Evolutionary conservation across 768 basidiomycete species (phyloP).

Genomic region (Tricholoma hemisulphureum): DNA sequence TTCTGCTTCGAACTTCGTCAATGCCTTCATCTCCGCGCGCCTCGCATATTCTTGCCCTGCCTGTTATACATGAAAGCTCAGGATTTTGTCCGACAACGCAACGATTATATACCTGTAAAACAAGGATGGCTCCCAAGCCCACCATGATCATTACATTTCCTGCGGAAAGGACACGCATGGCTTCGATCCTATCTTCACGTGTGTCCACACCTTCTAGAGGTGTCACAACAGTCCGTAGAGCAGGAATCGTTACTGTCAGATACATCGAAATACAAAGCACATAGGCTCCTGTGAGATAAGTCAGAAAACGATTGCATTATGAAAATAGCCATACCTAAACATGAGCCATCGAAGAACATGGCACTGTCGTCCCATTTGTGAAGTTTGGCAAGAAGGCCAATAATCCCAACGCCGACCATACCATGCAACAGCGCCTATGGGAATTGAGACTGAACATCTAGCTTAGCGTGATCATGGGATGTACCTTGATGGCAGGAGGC

Average conservation of each 20-base stretch:
- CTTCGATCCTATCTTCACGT: slow-evolving; percentile 66
- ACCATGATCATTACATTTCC: slow-evolving; percentile 83
- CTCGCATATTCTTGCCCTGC: slow-evolving; percentile 84
- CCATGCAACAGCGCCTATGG: slow-evolving; percentile 81
- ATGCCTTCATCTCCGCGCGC: slow-evolving; percentile 53
- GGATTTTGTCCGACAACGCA: not conserved
- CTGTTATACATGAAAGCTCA: slow-evolving; percentile 35
- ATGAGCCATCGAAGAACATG: slow-evolving; percentile 91
- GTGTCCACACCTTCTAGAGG: slow-evolving; percentile 57
- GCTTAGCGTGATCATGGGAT: slow-evolving; percentile 13
- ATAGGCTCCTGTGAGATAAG: slow-evolving; percentile 54
- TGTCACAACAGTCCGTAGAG: slow-evolving; percentile 70
- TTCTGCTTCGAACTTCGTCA: slow-evolving; percentile 31
- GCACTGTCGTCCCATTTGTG: slow-evolving; percentile 90
- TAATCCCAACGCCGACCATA: slow-evolving; percentile 74
- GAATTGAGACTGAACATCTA: not conserved
- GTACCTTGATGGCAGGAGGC: slow-evolving; percentile 89
- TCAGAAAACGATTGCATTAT: not conserved
- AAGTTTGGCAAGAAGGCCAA: slow-evolving; percentile 76
- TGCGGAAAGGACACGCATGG: slow-evolving; percentile 78
- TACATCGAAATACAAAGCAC: slow-evolving; percentile 79
- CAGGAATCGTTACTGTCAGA: slow-evolving; percentile 76
- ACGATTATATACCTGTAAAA: slow-evolving; percentile 57
- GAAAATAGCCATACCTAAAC: slow-evolving; percentile 56
- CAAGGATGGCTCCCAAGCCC: slow-evolving; percentile 61